phyloP scores from a whole-genome alignment of 139 green algal genomes.

The Edaphochlamys debaryana region DNA sequence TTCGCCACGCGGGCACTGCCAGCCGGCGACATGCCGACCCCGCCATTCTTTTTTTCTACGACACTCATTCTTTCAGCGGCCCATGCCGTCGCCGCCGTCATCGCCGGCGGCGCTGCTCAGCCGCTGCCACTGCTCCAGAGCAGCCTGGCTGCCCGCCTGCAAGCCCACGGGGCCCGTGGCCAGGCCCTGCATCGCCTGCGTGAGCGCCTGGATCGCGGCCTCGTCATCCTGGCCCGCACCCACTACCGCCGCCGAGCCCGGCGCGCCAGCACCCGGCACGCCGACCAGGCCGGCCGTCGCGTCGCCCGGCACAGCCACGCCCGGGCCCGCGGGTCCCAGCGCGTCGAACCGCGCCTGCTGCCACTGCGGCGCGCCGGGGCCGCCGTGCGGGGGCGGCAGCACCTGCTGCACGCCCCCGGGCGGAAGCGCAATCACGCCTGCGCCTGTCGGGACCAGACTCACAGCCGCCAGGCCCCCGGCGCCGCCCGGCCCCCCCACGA shows the following conservation, averaged over 20 bases:
- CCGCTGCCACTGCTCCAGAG: constrained; percentile 4
- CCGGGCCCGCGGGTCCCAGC: too few relatives aligned
- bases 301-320: neutral
- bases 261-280: neutral
- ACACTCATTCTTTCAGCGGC: too few relatives aligned
- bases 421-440: neutral
- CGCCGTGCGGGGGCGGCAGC: too few relatives aligned
- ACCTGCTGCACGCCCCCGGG: neutral
- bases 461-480: too few relatives aligned
- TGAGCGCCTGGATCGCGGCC: constrained; percentile 15
- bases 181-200: constrained; percentile 33
- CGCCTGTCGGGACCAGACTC: too few relatives aligned
- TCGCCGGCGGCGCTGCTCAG: too few relatives aligned
- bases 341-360: constrained; percentile 13
- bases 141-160: neutral
- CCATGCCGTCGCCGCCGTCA: too few relatives aligned
- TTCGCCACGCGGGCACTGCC: too few relatives aligned
- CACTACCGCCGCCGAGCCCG: neutral
- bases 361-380: constrained; percentile 4
- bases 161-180: neutral
- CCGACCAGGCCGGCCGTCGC: neutral
- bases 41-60: too few relatives aligned
- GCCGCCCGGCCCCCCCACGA: neutral
- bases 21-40: too few relatives aligned
- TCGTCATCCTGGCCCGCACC: neutral